Evolutionary conservation across 306 rosid species (phyloP), one percentile per base, ranked within the genome.

Genomic region (Dryas octopetala): DNA sequence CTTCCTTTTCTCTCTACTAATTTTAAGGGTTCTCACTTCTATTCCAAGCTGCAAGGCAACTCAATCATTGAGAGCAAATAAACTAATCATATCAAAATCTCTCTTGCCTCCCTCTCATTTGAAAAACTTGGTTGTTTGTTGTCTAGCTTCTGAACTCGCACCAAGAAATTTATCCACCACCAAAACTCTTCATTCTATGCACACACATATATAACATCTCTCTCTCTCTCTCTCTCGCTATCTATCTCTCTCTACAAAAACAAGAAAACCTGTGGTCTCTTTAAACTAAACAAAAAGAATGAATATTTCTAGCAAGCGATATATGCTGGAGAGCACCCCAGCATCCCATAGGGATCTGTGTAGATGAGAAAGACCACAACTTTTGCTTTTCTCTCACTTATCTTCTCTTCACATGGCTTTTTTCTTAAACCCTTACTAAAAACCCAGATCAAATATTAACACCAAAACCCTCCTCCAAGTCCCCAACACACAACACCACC

Each of bases 311-410:
- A 41, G 32, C 51, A 60, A 84, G 86, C 82, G 64, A 85, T 85
- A 85, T 68, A 82, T 79, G 87, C 72, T 76, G 88, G 79, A 86
- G 85, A 80, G 85, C 92, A 87, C 87, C 85, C 93, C 86, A 78
- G 86, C 84, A 89, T 87, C 86, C 88, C 93, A 90, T 95, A 81
- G 98, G 98, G 98, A 95, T 95, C 97, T 89, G 97, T 92, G 99
- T 83, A 75, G 68, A 49, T 74, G 84, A 83, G 88, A 87, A 85
- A 85, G 80, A 85, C 89, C 88, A 81, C 77, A 76, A 75, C 90
- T 85, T 86, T 82, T 60, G 74, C 81, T 45, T 73, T 79, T 73
- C 43, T 51, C 10, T 50, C 58, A 13, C 51, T 66, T 54, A 19
- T 15, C 26, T 50, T 32, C 38, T 32, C 38, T 32, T 32, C 38